A percentile compares a stretch with the other conserved stretches of the same genome.
These are phyloP conservation scores for Erysiphe neolycopersici DNA, from an alignment of 2,329 filamentous ascomycete genomes.

Conservation along the genomic window DNA sequence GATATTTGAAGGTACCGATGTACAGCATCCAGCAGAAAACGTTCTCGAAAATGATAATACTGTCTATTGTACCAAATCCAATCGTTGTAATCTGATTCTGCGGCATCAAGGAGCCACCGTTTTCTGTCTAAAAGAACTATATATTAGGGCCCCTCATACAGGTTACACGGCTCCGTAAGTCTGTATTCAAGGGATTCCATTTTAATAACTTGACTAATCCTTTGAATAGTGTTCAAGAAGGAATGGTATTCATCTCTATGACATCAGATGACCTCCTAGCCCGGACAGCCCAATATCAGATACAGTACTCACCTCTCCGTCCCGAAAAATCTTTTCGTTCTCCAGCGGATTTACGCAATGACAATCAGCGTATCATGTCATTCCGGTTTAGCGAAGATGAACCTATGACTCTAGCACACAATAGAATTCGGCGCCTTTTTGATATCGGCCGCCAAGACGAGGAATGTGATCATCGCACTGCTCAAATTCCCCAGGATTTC, in stretches of 20 bases:
- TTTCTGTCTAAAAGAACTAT: conserved; percentile 61
- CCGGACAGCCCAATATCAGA: conserved; percentile 48
- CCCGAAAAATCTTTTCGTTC: conserved; percentile 1
- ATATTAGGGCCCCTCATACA: conserved; percentile 59
- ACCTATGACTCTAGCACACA: conserved; percentile 19
- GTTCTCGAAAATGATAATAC: conserved; percentile 57
- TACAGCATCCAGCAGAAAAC: conserved; percentile 43
- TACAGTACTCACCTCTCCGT: conserved; percentile 26
- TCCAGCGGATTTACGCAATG: conserved; percentile 9
- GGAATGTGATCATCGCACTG: conserved; percentile 19
- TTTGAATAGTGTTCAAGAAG: conserved; percentile 47
- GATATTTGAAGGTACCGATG: conserved; percentile 31
- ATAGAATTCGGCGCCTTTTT: conserved; percentile 20
- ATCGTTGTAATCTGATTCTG: conserved; percentile 64
- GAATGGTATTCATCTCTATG: conserved; percentile 83
- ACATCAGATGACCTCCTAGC: conserved; percentile 46
- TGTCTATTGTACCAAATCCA: conserved; percentile 77
- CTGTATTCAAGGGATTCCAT: not conserved
- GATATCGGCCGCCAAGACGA: conserved; percentile 16
- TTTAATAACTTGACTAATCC: conserved; percentile 3
- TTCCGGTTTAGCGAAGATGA: conserved; percentile 26
- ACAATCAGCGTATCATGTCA: conserved; percentile 20
- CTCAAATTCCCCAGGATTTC: conserved; percentile 31
- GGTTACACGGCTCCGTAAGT: conserved; percentile 74
- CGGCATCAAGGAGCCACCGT: conserved; percentile 54